phyloP scores from a whole-genome alignment of 805 yeast species.

The Metschnikowia koreensis region DNA sequence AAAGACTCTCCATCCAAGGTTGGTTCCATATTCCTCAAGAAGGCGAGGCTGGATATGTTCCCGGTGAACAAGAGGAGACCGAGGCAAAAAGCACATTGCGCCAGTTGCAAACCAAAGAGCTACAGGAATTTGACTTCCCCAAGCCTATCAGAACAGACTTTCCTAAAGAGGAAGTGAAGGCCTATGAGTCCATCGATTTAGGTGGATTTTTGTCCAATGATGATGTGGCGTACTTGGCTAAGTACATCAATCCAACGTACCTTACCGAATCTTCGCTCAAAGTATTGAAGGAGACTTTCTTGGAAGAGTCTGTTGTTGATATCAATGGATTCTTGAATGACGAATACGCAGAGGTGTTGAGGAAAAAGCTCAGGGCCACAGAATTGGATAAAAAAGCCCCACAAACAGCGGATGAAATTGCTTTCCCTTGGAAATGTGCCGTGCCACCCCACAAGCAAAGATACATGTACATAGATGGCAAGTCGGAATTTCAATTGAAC shows the following conservation, averaged over 20 bases:
- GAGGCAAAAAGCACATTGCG: conserved; percentile 76
- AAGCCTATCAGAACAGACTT: conserved; percentile 52
- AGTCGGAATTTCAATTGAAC: conserved; percentile 33
- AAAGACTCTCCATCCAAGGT: conserved; percentile 90
- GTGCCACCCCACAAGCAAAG: conserved; percentile 93
- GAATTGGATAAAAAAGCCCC: conserved; percentile 70
- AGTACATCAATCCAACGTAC: conserved; percentile 57
- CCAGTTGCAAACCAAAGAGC: conserved; percentile 70
- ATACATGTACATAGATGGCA: conserved; percentile 77
- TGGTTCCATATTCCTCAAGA: conserved; percentile 98
- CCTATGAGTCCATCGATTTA: conserved; percentile 20
- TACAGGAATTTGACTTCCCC: conserved; percentile 82
- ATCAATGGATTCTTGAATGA: conserved; percentile 60
- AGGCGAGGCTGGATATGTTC: conserved; percentile 83
- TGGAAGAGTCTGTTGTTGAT: conserved; percentile 68
- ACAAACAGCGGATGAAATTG: conserved; percentile 48
- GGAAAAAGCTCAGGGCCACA: conserved; percentile 46
- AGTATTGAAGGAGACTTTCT: conserved; percentile 50
- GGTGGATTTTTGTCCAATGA: conserved; percentile 16
- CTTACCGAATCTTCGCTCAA: conserved; percentile 29
- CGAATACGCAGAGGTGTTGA: conserved; percentile 49
- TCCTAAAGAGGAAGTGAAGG: conserved; percentile 37
- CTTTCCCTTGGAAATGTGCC: conserved; percentile 83
- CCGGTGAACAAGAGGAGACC: conserved; percentile 78
- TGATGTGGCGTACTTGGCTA: conserved; percentile 50